These are phyloP conservation scores for Xylaria nigripes DNA, from an alignment of 495 filamentous ascomycete genomes.

Conservation along the genomic window DNA sequence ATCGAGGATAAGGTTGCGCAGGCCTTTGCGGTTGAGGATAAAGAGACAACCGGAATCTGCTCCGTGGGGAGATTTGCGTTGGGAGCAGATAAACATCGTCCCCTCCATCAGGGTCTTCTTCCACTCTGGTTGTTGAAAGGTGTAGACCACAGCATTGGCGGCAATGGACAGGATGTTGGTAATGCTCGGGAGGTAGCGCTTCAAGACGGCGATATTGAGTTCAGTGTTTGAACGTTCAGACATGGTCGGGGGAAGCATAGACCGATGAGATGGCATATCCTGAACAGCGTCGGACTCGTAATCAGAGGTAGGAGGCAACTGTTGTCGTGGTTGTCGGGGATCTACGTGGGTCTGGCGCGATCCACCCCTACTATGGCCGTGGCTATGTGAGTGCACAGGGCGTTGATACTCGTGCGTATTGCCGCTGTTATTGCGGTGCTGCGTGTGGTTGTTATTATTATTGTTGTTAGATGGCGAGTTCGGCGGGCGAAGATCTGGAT, in stretches of 20 bases:
- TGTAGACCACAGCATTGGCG: constrained; percentile 71
- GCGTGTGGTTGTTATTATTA: constrained; percentile 12
- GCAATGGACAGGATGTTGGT: constrained; percentile 63
- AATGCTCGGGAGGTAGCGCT: constrained; percentile 63
- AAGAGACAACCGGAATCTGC: constrained; percentile 29
- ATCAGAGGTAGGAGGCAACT: constrained; percentile 43
- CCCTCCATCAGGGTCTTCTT: constrained; percentile 73
- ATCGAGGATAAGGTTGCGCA: constrained; percentile 37
- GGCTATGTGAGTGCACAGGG: constrained; percentile 2
- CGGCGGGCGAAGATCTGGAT: constrained; percentile 8
- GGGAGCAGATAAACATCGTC: constrained; percentile 70
- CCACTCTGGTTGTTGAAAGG: constrained; percentile 62
- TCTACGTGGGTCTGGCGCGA: constrained; percentile 20
- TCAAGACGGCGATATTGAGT: constrained; percentile 72
- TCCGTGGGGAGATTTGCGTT: constrained; percentile 30
- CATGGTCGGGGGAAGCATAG: constrained; percentile 24
- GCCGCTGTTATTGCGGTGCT: constrained; percentile 26
- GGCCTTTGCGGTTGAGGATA: constrained; percentile 39
- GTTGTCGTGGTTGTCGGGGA: constrained; percentile 5
- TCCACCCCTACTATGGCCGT: constrained; percentile 14
- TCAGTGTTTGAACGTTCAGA: constrained; percentile 62
- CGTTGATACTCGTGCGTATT: constrained; percentile 6
- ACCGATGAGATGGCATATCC: constrained; percentile 21
- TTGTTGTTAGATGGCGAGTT: constrained; percentile 6
- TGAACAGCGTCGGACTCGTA: constrained; percentile 63